Evolutionary conservation across 805 yeast genomes (phyloP).

Genomic region (Saccharomycopsis schoenii): DNA sequence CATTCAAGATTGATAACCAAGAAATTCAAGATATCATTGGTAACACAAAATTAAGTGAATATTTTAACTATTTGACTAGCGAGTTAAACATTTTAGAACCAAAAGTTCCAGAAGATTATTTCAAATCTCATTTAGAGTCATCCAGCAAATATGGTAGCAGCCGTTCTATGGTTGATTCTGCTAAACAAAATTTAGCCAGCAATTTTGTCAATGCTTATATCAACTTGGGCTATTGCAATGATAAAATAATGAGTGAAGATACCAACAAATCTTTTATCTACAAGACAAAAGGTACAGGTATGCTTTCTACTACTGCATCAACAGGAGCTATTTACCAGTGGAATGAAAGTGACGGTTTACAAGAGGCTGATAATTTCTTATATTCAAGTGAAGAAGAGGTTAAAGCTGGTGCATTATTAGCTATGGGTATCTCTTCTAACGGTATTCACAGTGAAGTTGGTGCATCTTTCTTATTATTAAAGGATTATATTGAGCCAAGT

Average conservation of each 20-base stretch:
- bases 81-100: conserved; percentile 86
- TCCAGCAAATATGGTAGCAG: conserved; percentile 45
- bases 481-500: conserved; percentile 66
- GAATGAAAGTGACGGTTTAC: conserved; percentile 85
- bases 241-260: conserved; percentile 67
- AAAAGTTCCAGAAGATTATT: conserved; percentile 89
- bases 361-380: conserved; percentile 77
- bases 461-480: conserved; percentile 77
- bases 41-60: conserved; percentile 68
- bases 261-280: conserved; percentile 77
- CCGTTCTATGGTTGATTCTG: conserved; percentile 59
- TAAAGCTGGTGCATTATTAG: conserved; percentile 93
- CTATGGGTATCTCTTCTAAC: conserved; percentile 85
- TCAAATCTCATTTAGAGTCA: conserved; percentile 82
- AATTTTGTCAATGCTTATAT: conserved; percentile 89
- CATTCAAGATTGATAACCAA: conserved; percentile 53
- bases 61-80: conserved; percentile 68
- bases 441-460: conserved; percentile 95
- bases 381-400: conserved; percentile 79
- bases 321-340: conserved; percentile 86
- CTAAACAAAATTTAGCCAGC: conserved; percentile 89
- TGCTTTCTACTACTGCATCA: conserved; percentile 85
- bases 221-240: conserved; percentile 85
- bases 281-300: conserved; percentile 85
- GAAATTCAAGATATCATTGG: conserved; percentile 78